Percentiles rank a stretch among this genome's conserved stretches.
Evolutionary conservation across 345 rosid genomes (phyloP).

Genomic region (Lepidium sativum): DNA sequence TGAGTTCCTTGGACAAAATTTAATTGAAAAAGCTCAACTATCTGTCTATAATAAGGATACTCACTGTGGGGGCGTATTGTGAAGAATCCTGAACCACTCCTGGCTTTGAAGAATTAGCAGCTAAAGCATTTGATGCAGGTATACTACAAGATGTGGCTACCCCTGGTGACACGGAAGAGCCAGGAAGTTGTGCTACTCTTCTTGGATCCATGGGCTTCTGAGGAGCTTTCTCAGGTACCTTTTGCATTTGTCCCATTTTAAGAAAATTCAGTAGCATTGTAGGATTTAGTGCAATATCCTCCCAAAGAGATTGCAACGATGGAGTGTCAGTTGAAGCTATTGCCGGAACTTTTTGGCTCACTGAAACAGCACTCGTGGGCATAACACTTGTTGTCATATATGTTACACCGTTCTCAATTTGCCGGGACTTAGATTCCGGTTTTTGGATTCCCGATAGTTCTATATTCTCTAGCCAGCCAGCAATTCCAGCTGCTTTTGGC

Average conservation of each 20-base stretch:
- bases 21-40: background rate
- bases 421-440: constrained; percentile 33
- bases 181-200: constrained; percentile 33
- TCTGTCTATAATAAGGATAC: constrained; percentile 19
- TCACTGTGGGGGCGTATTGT: constrained; percentile 35
- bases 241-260: constrained; percentile 69
- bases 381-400: constrained; percentile 25
- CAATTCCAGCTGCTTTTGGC: constrained; percentile 32
- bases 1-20: constrained; percentile 1
- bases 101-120: constrained; percentile 40
- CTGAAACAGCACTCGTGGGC: constrained; percentile 24
- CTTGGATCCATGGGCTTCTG: constrained; percentile 29
- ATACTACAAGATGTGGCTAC: constrained; percentile 28
- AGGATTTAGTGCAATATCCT: constrained; percentile 72
- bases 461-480: constrained; percentile 70
- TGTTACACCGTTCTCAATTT: constrained; percentile 34
- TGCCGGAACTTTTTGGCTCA: constrained; percentile 32
- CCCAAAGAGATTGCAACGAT: constrained; percentile 48
- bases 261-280: constrained; percentile 56
- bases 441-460: constrained; percentile 25
- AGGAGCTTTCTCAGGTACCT: constrained; percentile 32
- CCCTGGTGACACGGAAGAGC: constrained; percentile 34
- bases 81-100: constrained; percentile 38
- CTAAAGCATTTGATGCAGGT: constrained; percentile 32
- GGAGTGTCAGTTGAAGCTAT: constrained; percentile 23